These are phyloP conservation scores for Fusarium sp. DNA, from an alignment of 2,329 filamentous ascomycete species.

Conservation along the genomic window DNA sequence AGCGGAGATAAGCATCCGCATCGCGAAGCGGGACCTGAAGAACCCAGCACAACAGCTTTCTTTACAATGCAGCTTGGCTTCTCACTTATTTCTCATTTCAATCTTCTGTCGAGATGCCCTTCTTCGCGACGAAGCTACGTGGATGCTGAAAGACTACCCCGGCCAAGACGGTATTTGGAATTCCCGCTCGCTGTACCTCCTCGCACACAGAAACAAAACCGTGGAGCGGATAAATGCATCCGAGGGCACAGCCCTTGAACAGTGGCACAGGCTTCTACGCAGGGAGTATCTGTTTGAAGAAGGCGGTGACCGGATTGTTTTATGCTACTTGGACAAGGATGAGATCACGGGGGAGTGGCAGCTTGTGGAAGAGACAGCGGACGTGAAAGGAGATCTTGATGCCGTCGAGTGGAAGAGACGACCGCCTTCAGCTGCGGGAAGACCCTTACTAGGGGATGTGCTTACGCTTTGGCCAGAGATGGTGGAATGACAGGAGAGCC, in stretches of 20 bases:
- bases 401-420: slow-evolving; percentile 32
- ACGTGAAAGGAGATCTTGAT: slow-evolving; percentile 24
- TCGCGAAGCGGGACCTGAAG: slow-evolving; percentile 17
- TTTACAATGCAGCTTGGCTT: slow-evolving; percentile 49
- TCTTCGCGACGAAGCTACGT: slow-evolving; percentile 49
- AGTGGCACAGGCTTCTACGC: slow-evolving; percentile 51
- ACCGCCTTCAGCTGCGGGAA: slow-evolving; percentile 30
- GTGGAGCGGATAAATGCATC: slow-evolving; percentile 47
- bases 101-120: slow-evolving; percentile 51
- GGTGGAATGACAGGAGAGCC: neutral
- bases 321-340: slow-evolving; percentile 49
- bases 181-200: slow-evolving; percentile 44
- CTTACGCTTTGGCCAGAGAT: slow-evolving; percentile 17
- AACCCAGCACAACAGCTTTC: slow-evolving; percentile 38
- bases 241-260: slow-evolving; percentile 47
- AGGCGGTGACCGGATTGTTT: slow-evolving; percentile 49
- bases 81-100: slow-evolving; percentile 40
- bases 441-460: slow-evolving; percentile 31
- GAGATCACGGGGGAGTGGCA: slow-evolving; percentile 27
- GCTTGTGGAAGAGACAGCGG: slow-evolving; percentile 35
- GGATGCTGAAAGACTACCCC: slow-evolving; percentile 51
- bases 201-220: slow-evolving; percentile 45
- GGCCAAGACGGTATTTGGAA: slow-evolving; percentile 52
- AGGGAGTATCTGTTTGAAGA: slow-evolving; percentile 54
- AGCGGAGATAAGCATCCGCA: slow-evolving; percentile 44